These are phyloP conservation scores for Backusella parvicylindrica DNA, from an alignment of 192 early-diverging fungal genomes.

Conservation along the genomic window DNA sequence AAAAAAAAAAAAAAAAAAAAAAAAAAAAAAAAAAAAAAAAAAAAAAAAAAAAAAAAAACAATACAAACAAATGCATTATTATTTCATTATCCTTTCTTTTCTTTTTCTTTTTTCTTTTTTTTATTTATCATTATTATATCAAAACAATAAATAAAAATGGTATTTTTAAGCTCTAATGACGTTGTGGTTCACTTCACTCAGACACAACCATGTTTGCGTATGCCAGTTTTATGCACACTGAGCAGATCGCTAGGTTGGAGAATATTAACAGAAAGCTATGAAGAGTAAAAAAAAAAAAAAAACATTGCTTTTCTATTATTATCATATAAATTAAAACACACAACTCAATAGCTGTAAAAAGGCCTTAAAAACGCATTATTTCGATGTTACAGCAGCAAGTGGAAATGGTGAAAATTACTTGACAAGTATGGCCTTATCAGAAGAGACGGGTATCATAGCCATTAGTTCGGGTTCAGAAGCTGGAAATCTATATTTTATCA, in stretches of 20 bases:
- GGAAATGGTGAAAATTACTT: background rate
- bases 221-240: background rate
- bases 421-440: conserved; percentile 13
- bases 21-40: too few species aligned
- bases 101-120: background rate
- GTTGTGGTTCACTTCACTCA: background rate
- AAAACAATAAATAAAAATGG: background rate
- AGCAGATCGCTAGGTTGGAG: conserved; percentile 5
- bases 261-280: background rate
- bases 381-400: background rate
- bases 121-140: background rate
- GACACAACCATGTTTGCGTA: background rate
- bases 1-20: too few species aligned
- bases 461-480: conserved; percentile 1
- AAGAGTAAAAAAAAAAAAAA: background rate
- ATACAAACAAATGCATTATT: background rate
- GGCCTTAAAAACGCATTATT: conserved; percentile 9
- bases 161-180: background rate
- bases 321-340: background rate
- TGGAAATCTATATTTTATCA: conserved; percentile 19
- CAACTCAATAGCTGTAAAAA: background rate
- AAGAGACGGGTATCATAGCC: background rate
- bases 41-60: background rate
- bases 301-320: background rate
- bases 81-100: background rate